Conservation (phyloP, 257 asterid genomes). For the Fraxinus anomala region DNA sequence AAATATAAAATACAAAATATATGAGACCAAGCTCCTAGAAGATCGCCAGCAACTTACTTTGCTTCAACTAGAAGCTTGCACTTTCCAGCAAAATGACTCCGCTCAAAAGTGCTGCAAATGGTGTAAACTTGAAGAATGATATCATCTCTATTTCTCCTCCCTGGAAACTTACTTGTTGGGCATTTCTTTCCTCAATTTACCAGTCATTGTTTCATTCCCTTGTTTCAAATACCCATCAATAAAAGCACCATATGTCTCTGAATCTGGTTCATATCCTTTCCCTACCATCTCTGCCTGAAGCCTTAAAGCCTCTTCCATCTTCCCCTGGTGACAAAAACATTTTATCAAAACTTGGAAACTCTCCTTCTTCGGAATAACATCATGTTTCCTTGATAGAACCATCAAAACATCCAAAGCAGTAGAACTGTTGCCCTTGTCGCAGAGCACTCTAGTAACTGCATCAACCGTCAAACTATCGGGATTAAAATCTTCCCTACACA, state of each 20-base stretch:
- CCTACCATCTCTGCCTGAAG: slow-evolving; percentile 82
- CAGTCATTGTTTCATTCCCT: slow-evolving; percentile 55
- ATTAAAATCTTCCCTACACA: slow-evolving; percentile 55
- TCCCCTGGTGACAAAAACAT: slow-evolving; percentile 64
- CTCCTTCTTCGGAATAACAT: slow-evolving; percentile 44
- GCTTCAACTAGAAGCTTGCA: not conserved
- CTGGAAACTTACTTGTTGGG: slow-evolving; percentile 22
- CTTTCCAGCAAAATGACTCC: not conserved
- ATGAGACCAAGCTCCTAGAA: not conserved
- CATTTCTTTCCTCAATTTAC: slow-evolving; percentile 63
- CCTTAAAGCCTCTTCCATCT: slow-evolving; percentile 64
- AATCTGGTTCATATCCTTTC: slow-evolving; percentile 63
- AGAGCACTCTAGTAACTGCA: slow-evolving; percentile 51
- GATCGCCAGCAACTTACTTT: not conserved
- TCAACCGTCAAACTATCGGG: slow-evolving; percentile 56
- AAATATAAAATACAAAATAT: too few relatives aligned
- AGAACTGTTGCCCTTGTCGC: slow-evolving; percentile 39
- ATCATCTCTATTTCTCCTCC: slow-evolving; percentile 23
- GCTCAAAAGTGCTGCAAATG: slow-evolving; percentile 17
- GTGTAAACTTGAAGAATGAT: not conserved
- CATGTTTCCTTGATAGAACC: slow-evolving; percentile 44
- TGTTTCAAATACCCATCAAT: slow-evolving; percentile 57
- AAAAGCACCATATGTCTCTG: slow-evolving; percentile 59
- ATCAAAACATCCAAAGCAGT: slow-evolving; percentile 50
- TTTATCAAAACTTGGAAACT: slow-evolving; percentile 51